Percentiles rank a stretch among this genome's conserved stretches.
phyloP scores from a whole-genome alignment of 2,329 filamentous ascomycete species.

The Colletotrichum kahawae region DNA sequence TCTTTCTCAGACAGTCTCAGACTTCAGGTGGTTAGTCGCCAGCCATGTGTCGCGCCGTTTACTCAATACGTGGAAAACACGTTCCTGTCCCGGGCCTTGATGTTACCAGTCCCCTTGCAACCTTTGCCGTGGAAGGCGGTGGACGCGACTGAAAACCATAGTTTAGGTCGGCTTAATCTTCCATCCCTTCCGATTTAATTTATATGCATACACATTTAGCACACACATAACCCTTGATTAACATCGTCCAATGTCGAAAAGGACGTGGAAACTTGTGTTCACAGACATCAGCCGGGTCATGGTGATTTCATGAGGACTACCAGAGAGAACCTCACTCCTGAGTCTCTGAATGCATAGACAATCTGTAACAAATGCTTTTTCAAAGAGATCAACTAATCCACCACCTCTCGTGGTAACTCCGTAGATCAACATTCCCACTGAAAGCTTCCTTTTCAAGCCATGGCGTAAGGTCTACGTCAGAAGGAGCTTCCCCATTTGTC shows the following conservation, averaged over 20 bases:
- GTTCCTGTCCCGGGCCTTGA: neutral
- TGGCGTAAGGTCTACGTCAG: neutral
- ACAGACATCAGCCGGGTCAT: neutral
- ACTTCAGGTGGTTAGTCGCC: accelerated
- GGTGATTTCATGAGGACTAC: accelerated
- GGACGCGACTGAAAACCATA: neutral
- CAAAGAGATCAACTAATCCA: neutral
- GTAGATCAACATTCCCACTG: neutral
- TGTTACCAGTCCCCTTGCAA: neutral
- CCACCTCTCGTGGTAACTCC: neutral
- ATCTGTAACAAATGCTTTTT: accelerated
- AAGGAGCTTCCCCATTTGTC: neutral
- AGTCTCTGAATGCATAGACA: neutral
- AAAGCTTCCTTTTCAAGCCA: neutral
- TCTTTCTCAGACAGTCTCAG: neutral
- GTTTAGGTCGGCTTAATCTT: neutral
- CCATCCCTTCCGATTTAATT: accelerated
- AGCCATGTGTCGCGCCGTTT: neutral
- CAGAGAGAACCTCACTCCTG: neutral
- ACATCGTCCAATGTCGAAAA: neutral
- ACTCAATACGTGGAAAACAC: neutral
- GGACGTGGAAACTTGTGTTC: neutral
- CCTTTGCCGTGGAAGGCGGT: neutral
- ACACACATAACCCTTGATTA: accelerated
- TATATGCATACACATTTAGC: neutral